These are phyloP conservation scores for Exophiala phaeomuriformis DNA, from an alignment of 2,329 filamentous ascomycete species.

Conservation along the genomic window DNA sequence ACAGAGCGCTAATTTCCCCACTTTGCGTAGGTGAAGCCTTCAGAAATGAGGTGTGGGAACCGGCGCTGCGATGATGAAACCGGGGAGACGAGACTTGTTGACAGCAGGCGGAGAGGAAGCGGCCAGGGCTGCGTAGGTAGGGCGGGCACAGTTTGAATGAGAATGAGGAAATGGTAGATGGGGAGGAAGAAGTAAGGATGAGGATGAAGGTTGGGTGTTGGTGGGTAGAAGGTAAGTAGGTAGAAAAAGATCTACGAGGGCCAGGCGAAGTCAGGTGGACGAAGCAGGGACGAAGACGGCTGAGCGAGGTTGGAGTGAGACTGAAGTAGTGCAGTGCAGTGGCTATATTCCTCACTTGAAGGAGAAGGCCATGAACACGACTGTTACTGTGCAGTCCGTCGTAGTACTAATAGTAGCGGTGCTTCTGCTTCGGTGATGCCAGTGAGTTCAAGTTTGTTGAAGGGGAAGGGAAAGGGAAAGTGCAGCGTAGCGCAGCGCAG, in stretches of 20 bases:
- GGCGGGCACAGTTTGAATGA: slow-evolving; percentile 2
- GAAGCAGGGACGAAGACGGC: slow-evolving; percentile 4
- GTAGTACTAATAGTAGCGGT: too few relatives aligned
- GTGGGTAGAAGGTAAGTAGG: neutral
- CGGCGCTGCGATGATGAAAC: slow-evolving; percentile 23
- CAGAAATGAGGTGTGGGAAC: slow-evolving; percentile 25
- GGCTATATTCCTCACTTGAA: neutral
- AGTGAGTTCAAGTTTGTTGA: neutral
- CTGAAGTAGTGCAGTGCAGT: neutral
- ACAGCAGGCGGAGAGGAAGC: slow-evolving; percentile 10
- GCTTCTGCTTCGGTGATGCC: too few relatives aligned
- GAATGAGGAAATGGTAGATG: slow-evolving; percentile 2
- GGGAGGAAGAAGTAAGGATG: slow-evolving; percentile 13
- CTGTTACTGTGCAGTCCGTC: neutral
- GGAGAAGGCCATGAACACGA: neutral
- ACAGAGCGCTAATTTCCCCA: slow-evolving; percentile 29
- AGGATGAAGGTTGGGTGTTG: neutral
- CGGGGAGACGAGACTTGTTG: slow-evolving; percentile 14
- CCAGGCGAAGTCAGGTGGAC: slow-evolving; percentile 2
- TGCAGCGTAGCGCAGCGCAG: slow-evolving; percentile 14
- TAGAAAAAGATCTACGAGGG: neutral
- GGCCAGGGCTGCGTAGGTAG: neutral
- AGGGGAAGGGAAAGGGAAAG: slow-evolving; percentile 6
- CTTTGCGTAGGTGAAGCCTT: slow-evolving; percentile 26
- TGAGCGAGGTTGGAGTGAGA: neutral